phyloP scores from a whole-genome alignment of 345 rosid genomes.

The Boechera divaricarpa region DNA sequence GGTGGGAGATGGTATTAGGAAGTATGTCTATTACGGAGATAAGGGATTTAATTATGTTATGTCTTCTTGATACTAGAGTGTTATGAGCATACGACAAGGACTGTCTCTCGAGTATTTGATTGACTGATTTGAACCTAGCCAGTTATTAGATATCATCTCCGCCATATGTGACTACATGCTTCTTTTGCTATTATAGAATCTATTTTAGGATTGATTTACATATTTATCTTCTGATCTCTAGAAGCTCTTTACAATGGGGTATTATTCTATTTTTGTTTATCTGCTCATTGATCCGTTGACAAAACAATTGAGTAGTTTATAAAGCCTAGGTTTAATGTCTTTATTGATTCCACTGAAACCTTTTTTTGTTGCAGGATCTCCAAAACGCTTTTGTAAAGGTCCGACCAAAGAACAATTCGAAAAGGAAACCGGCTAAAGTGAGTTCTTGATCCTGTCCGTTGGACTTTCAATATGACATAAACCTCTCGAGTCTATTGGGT shows the following conservation, averaged over 20 bases:
- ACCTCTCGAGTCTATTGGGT: neutral
- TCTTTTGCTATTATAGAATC: slow-evolving; percentile 7
- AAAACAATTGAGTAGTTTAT: slow-evolving; percentile 1
- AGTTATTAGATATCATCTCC: neutral
- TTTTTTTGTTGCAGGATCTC: slow-evolving; percentile 39
- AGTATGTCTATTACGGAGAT: neutral
- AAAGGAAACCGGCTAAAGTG: slow-evolving; percentile 38
- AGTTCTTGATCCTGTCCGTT: slow-evolving; percentile 26
- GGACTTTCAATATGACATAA: slow-evolving; percentile 3
- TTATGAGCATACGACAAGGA: neutral
- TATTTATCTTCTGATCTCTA: neutral
- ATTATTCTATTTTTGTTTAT: neutral
- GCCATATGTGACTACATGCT: neutral
- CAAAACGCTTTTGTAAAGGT: slow-evolving; percentile 46
- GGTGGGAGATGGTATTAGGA: slow-evolving; percentile 19
- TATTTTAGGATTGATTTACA: slow-evolving; percentile 6
- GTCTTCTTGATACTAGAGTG: neutral
- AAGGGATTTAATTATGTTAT: neutral
- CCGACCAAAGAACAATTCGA: slow-evolving; percentile 47
- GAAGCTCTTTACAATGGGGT: neutral
- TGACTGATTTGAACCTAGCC: neutral
- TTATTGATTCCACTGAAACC: neutral
- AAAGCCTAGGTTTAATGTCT: slow-evolving; percentile 1
- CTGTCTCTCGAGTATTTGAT: neutral
- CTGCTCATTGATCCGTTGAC: neutral